phyloP scores from a whole-genome alignment of 257 asterid genomes.

The Lithospermum erythrorhizon region DNA sequence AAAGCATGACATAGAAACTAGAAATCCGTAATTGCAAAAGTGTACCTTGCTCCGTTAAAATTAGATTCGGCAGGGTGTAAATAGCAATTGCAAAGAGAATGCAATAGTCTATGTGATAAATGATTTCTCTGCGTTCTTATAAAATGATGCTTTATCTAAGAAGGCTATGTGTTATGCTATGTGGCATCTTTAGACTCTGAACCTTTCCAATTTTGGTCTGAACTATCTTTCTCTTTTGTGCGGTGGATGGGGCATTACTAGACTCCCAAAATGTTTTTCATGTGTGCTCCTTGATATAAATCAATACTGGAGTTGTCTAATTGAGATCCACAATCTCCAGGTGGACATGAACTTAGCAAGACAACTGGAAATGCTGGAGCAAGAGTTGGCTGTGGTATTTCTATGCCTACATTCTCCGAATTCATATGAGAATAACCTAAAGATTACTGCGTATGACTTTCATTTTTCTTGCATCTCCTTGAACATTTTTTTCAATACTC shows the following conservation, averaged over 20 bases:
- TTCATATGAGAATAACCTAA: not conserved
- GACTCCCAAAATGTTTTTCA: not conserved
- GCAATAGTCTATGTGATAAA: not conserved
- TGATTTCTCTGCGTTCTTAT: no score
- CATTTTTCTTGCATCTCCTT: no score
- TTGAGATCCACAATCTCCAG: constrained; percentile 21
- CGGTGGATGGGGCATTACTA: not conserved
- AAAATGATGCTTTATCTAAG: not conserved
- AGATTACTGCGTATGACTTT: not conserved
- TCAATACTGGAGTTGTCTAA: constrained; percentile 2
- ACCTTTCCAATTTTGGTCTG: no score
- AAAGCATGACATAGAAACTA: not conserved
- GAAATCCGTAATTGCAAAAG: no score
- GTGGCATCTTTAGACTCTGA: no score
- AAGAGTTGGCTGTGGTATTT: constrained; percentile 79
- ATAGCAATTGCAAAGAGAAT: not conserved
- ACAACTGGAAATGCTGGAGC: constrained; percentile 90
- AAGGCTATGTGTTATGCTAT: no score
- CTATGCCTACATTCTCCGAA: not conserved
- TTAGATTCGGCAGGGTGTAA: not conserved
- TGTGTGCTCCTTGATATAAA: not conserved
- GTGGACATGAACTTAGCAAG: constrained; percentile 94
- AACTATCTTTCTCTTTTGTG: no score
- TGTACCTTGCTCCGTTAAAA: not conserved
- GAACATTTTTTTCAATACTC: no score